phyloP scores from a whole-genome alignment of 2,329 filamentous ascomycete genomes.

The Curvularia hawaiiensis region DNA sequence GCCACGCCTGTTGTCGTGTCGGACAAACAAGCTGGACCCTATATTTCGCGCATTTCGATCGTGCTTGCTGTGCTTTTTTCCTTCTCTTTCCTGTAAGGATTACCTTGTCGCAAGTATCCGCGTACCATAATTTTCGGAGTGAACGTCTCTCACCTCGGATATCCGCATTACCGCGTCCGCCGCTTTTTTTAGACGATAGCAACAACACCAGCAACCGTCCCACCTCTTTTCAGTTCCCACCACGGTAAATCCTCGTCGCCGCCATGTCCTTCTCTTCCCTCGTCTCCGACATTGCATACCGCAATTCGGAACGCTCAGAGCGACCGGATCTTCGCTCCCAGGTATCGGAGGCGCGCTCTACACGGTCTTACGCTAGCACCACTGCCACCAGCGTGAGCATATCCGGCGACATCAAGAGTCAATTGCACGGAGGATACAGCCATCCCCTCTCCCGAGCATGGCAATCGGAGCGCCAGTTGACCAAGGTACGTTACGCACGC shows the following conservation, averaged over 20 bases:
- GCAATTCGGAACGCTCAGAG: constrained; percentile 46
- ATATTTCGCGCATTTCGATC: background rate
- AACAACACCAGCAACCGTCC: constrained; percentile 6
- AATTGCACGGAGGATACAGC: constrained; percentile 59
- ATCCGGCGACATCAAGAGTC: constrained; percentile 57
- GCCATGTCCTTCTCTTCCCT: constrained; percentile 59
- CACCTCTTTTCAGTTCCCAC: constrained; percentile 3
- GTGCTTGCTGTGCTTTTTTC: background rate
- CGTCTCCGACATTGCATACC: constrained; percentile 58
- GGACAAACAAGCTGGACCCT: background rate
- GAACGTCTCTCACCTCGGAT: constrained; percentile 14
- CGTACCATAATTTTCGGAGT: background rate
- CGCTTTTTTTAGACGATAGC: constrained; percentile 9
- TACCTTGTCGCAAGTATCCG: background rate
- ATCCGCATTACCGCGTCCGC: constrained; percentile 15
- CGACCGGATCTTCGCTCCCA: constrained; percentile 52
- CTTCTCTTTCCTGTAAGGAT: background rate
- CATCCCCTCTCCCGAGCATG: constrained; percentile 58
- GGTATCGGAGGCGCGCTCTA: constrained; percentile 53
- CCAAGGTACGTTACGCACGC: constrained; percentile 47
- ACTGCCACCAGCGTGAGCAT: constrained; percentile 60
- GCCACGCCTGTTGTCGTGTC: background rate
- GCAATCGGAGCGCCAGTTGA: constrained; percentile 59
- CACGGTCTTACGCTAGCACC: constrained; percentile 57
- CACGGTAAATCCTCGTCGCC: background rate